Base-by-base conservation (phyloP, 306 rosid genomes). In the Luffa aegyptiaca region DNA sequence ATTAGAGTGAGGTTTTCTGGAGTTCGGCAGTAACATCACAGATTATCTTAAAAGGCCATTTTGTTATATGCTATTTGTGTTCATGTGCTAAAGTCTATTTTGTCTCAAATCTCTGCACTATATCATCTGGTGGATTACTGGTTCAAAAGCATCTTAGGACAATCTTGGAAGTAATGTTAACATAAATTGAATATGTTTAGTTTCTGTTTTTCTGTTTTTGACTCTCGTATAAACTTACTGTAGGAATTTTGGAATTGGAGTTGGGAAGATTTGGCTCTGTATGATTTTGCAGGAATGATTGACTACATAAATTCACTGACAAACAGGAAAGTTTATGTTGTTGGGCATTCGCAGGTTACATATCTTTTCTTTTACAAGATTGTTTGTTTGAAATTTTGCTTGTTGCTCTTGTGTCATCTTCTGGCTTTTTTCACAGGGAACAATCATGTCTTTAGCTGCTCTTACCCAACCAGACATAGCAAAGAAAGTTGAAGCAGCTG, bases 211-310 rank as follows among this genome's bases (percentile, higher is more conserved):
- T 62, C n/a, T 64, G 81, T 82, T 61, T 80, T 74, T 63, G 78
- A 37, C 42, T 61, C 61, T 42, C 76, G 64, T 77, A 62, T 80
- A 77, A 75, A 83, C 68, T 73, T 62, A 61, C 84, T 85, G 84
- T 85, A 95, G 98, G 84, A 90, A 1, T 95, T 91, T 86, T 95
- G 97, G 97, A 90, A 91, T 82, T 95, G 98, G 97, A 95, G 97
- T 89, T 92, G 93, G 97, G 90, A 92, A 84, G 98, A 95, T 52
- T 86, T 95, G 80, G 97, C 93, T 64, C 82, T 87, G 37, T 87
- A 83, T 83, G 98, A 95, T 84, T 85, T 92, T 79, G 88, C 91
- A 59, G 92, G 84, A 84, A 90, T 92, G 93, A 83, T 95, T 80
- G 55, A 82, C 85, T 87, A 87, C 85, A 81, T 95, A 71, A 80